Percentiles rank a stretch among this genome's conserved stretches.
Evolutionary conservation across 1,139 yeast genomes (phyloP).

Genomic region (Arxiozyma bovina): DNA sequence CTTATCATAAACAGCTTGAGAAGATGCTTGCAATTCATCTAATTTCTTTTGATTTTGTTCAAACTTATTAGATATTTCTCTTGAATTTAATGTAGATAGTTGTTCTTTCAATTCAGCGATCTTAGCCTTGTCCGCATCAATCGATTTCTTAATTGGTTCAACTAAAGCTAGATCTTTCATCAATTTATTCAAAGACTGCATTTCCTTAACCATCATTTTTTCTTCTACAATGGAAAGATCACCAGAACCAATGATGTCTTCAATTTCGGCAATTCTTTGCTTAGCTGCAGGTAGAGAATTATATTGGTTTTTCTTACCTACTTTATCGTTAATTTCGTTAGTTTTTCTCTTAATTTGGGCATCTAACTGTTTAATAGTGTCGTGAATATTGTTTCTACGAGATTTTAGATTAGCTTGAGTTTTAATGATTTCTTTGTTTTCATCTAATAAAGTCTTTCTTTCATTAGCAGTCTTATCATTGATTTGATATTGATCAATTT

Average conservation of each 20-base stretch:
- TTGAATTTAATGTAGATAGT: conserved; percentile 54
- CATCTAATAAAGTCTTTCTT: conserved; percentile 55
- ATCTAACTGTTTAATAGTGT: conserved; percentile 67
- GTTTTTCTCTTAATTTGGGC: conserved; percentile 66
- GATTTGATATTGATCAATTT: conserved; percentile 35
- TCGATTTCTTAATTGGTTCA: conserved; percentile 66
- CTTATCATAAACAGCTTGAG: conserved; percentile 59
- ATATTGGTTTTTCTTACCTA: conserved; percentile 42
- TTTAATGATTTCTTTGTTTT: conserved; percentile 57
- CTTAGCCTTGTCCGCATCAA: conserved; percentile 73
- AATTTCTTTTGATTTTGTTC: conserved; percentile 51
- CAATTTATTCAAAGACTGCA: conserved; percentile 71
- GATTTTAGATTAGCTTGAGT: conserved; percentile 63
- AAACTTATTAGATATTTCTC: conserved; percentile 45
- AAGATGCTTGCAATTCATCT: conserved; percentile 52
- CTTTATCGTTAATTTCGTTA: conserved; percentile 50
- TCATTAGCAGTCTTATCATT: conserved; percentile 37
- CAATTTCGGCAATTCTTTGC: conserved; percentile 58
- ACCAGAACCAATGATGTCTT: conserved; percentile 71
- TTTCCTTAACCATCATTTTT: conserved; percentile 76
- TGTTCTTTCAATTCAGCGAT: conserved; percentile 67
- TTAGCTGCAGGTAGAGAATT: conserved; percentile 75
- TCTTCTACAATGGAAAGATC: conserved; percentile 84
- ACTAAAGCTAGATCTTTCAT: conserved; percentile 70
- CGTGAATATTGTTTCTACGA: conserved; percentile 59